Percentiles rank a stretch among this genome's conserved stretches.
phyloP scores from a whole-genome alignment of 805 yeast genomes.

The Teunomyces pallodes region DNA sequence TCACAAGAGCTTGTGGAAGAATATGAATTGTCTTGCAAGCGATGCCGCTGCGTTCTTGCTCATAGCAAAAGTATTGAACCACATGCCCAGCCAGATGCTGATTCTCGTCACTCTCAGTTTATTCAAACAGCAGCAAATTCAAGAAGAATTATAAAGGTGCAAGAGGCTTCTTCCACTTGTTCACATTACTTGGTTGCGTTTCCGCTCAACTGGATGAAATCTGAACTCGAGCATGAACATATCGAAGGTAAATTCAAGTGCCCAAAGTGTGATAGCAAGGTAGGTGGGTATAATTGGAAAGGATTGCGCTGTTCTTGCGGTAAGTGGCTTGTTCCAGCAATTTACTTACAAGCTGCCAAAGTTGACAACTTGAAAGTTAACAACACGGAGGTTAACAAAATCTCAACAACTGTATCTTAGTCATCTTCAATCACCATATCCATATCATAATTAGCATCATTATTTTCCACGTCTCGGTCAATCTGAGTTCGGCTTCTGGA shows the following conservation, averaged over 20 bases:
- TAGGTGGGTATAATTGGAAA: conserved; percentile 93
- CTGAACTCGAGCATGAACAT: conserved; percentile 67
- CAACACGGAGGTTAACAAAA: background rate
- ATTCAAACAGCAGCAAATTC: conserved; percentile 62
- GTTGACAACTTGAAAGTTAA: conserved; percentile 48
- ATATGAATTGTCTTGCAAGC: conserved; percentile 66
- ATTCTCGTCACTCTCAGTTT: conserved; percentile 64
- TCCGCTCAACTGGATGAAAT: conserved; percentile 90
- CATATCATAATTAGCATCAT: conserved; percentile 33
- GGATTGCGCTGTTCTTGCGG: conserved; percentile 95
- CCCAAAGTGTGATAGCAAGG: conserved; percentile 78
- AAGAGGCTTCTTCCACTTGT: conserved; percentile 60
- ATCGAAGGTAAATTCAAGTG: conserved; percentile 86
- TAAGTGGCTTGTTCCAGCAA: conserved; percentile 91
- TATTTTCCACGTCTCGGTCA: conserved; percentile 7
- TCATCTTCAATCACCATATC: conserved; percentile 45
- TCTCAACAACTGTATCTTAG: background rate
- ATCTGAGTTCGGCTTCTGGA: background rate
- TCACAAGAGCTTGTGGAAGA: conserved; percentile 13
- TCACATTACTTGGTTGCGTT: conserved; percentile 79
- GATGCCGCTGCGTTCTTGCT: conserved; percentile 75
- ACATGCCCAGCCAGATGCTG: conserved; percentile 66
- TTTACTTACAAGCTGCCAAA: conserved; percentile 75
- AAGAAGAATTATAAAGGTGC: conserved; percentile 55
- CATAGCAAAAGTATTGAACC: conserved; percentile 55